phyloP scores from a whole-genome alignment of 352 stramenopile species.

The Aphanomyces astaci region DNA sequence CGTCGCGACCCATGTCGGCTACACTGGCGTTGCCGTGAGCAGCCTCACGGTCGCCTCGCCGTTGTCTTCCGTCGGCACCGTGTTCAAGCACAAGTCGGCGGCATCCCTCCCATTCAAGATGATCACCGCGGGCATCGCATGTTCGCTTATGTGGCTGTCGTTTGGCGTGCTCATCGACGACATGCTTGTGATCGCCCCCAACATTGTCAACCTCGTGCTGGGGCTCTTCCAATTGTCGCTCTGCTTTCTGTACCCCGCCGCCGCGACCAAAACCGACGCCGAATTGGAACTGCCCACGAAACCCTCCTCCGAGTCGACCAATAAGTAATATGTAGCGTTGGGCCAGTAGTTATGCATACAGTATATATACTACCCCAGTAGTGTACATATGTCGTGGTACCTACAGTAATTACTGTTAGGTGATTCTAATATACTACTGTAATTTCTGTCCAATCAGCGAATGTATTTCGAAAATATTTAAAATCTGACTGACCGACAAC shows the following conservation, averaged over 20 bases:
- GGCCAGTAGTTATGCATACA: too few species aligned
- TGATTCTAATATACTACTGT: too few species aligned
- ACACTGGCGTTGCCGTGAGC: conserved; percentile 43
- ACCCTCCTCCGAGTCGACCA: background rate
- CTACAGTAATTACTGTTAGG: too few species aligned
- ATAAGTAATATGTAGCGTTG: too few species aligned
- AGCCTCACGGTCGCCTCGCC: conserved; percentile 59
- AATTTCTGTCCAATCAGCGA: too few species aligned
- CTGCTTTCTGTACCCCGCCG: conserved; percentile 27
- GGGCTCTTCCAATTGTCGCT: conserved; percentile 47
- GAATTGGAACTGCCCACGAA: conserved; percentile 2
- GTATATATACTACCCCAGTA: too few species aligned
- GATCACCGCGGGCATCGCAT: conserved; percentile 42
- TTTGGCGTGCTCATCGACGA: conserved; percentile 47
- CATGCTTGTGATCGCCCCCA: conserved; percentile 51
- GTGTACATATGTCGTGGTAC: too few species aligned
- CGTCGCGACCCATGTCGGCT: conserved; percentile 42
- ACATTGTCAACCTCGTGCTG: conserved; percentile 49
- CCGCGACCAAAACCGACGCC: background rate
- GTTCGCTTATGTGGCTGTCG: conserved; percentile 42
- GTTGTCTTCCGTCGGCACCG: conserved; percentile 39
- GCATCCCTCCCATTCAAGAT: conserved; percentile 39
- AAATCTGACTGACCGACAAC: too few species aligned
- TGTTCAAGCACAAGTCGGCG: conserved; percentile 41
- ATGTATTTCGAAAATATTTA: too few species aligned